A percentile compares a stretch with the other conserved stretches of the same genome.
Conservation (phyloP, 805 yeast genomes). For the Phaffomyces opuntiae region DNA sequence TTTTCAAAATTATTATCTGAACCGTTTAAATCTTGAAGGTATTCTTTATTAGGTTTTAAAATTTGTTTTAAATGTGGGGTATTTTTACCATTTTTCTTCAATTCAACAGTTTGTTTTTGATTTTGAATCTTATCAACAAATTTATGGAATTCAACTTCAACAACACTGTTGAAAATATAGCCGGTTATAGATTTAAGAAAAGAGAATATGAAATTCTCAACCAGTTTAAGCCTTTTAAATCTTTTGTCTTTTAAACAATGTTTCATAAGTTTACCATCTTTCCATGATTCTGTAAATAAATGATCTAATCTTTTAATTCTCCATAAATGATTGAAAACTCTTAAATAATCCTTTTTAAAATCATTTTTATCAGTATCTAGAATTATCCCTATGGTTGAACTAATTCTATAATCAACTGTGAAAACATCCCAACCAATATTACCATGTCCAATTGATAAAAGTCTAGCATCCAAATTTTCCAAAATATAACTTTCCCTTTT, state of each 20-base stretch:
- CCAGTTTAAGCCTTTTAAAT: slow-evolving; percentile 24
- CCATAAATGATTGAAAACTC: slow-evolving; percentile 84
- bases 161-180: slow-evolving; percentile 25
- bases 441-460: slow-evolving; percentile 67
- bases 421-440: slow-evolving; percentile 89
- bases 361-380: slow-evolving; percentile 42
- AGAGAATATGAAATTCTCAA: slow-evolving; percentile 27
- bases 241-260: slow-evolving; percentile 18
- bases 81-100: not conserved
- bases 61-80: slow-evolving; percentile 12
- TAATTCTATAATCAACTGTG: slow-evolving; percentile 68
- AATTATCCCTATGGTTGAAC: slow-evolving; percentile 45
- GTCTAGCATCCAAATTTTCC: slow-evolving; percentile 70
- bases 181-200: slow-evolving; percentile 26
- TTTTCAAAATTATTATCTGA: slow-evolving; percentile 3
- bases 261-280: slow-evolving; percentile 27
- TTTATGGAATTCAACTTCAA: slow-evolving; percentile 24
- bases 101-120: slow-evolving; percentile 24
- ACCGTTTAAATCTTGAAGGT: slow-evolving; percentile 15
- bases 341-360: slow-evolving; percentile 54
- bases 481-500: slow-evolving; percentile 32
- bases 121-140: slow-evolving; percentile 26
- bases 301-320: slow-evolving; percentile 57
- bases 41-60: slow-evolving; percentile 24
- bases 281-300: slow-evolving; percentile 46